These are phyloP conservation scores for Hymenoscyphus scutula DNA, from an alignment of 2,329 filamentous ascomycete species.

Conservation along the genomic window DNA sequence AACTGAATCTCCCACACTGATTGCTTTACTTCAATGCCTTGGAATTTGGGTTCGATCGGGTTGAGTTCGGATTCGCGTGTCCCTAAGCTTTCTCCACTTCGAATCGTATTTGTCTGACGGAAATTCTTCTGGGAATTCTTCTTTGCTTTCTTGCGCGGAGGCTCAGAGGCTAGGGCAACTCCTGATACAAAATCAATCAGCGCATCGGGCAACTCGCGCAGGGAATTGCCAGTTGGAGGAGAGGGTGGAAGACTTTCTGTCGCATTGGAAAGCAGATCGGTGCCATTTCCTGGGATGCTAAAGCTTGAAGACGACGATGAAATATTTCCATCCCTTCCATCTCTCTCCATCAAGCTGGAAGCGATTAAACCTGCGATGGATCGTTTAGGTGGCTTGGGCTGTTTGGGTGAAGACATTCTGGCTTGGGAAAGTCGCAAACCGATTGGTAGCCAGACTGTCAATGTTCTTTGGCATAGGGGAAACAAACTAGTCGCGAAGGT, in stretches of 20 bases:
- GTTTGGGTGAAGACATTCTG: too few species aligned
- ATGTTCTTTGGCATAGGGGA: too few species aligned
- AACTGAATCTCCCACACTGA: constrained; percentile 28
- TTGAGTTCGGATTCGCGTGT: constrained; percentile 9
- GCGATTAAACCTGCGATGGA: too few species aligned
- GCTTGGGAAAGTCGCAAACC: too few species aligned
- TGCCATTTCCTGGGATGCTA: background rate
- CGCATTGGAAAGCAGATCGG: background rate
- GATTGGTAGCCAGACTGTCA: too few species aligned
- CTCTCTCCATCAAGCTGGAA: background rate
- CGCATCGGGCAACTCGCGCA: constrained; percentile 20
- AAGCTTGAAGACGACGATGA: background rate
- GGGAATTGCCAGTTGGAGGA: background rate
- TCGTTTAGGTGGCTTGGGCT: too few species aligned
- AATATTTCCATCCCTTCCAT: background rate
- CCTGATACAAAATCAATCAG: constrained; percentile 25
- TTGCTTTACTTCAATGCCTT: constrained; percentile 31
- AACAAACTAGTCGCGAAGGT: too few species aligned
- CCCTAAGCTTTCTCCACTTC: background rate
- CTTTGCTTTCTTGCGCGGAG: constrained; percentile 30
- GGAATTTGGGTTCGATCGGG: constrained; percentile 14
- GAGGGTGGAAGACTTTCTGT: background rate
- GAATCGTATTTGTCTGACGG: background rate
- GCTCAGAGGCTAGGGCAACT: constrained; percentile 14
- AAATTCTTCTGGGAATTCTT: constrained; percentile 10